These are phyloP conservation scores for Penicillium sp. DNA, from an alignment of 2,329 filamentous ascomycete species.

Conservation along the genomic window DNA sequence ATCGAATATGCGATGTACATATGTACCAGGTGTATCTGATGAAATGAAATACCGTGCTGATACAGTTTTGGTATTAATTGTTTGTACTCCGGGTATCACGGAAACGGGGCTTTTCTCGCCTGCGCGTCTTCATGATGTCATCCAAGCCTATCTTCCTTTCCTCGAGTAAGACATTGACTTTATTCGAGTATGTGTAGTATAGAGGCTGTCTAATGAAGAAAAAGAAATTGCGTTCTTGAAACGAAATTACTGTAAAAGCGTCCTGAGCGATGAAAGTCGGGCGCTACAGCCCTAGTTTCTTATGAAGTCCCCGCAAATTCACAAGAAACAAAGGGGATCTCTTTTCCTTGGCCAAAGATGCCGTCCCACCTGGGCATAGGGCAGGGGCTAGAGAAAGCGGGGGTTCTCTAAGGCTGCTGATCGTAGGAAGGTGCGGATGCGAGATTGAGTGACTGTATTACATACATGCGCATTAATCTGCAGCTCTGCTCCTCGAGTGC, in stretches of 20 bases:
- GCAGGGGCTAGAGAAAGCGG: conserved; percentile 16
- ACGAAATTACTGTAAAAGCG: not conserved
- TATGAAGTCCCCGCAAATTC: conserved; percentile 13
- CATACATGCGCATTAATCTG: conserved; percentile 17
- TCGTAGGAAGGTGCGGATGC: conserved; percentile 24
- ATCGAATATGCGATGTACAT: not conserved
- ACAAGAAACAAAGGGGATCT: conserved; percentile 2
- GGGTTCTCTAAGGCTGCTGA: conserved; percentile 22
- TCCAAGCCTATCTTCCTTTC: not conserved
- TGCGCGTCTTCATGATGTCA: conserved; percentile 25
- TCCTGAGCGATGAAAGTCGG: not conserved
- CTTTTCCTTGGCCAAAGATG: not conserved
- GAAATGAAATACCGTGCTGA: not conserved
- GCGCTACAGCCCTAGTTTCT: not conserved
- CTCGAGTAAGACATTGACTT: not conserved
- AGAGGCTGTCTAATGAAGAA: not conserved
- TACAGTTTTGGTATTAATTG: not conserved
- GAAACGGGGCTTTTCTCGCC: not conserved
- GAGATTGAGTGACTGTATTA: conserved; percentile 22
- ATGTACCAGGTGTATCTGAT: not conserved
- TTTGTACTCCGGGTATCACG: not conserved
- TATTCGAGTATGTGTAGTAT: not conserved
- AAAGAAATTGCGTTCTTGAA: not conserved
- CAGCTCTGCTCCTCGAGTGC: conserved; percentile 1
- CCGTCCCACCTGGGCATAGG: conserved; percentile 7